Conservation (phyloP, 257 asterid species). For the Primulina huaijiensis region DNA sequence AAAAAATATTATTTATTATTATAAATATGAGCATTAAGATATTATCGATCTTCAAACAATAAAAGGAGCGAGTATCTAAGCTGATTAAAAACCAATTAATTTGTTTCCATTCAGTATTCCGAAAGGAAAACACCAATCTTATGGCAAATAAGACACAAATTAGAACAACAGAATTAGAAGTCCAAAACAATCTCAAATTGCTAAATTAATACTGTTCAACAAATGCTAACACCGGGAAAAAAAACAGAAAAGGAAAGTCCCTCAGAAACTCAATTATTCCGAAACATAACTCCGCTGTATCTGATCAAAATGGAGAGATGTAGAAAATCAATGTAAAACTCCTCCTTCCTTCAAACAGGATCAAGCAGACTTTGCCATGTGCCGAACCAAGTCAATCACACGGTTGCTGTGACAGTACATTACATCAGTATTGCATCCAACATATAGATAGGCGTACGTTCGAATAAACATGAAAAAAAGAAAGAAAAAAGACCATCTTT, state of each 20-base stretch:
- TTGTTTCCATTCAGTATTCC: too few species aligned
- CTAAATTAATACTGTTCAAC: not conserved
- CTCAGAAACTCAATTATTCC: not conserved
- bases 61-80: too few species aligned
- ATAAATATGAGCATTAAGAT: too few species aligned
- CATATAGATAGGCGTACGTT: too few species aligned
- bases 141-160: not conserved
- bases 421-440: not conserved
- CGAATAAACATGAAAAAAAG: not conserved
- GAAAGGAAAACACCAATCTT: too few species aligned
- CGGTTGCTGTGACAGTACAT: conserved; percentile 41
- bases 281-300: not conserved
- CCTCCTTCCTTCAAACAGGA: conserved; percentile 9
- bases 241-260: not conserved
- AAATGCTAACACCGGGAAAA: not conserved
- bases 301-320: not conserved
- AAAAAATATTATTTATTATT: too few species aligned
- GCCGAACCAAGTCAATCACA: conserved; percentile 53
- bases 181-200: not conserved
- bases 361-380: conserved; percentile 50
- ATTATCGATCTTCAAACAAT: too few species aligned
- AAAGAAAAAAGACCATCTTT: not conserved
- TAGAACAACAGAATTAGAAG: too few species aligned
- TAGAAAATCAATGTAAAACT: not conserved
- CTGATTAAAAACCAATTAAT: too few species aligned